Percentiles rank a stretch among this genome's conserved stretches.
phyloP scores from a whole-genome alignment of 352 stramenopile species.

The Phytopythium litorale region DNA sequence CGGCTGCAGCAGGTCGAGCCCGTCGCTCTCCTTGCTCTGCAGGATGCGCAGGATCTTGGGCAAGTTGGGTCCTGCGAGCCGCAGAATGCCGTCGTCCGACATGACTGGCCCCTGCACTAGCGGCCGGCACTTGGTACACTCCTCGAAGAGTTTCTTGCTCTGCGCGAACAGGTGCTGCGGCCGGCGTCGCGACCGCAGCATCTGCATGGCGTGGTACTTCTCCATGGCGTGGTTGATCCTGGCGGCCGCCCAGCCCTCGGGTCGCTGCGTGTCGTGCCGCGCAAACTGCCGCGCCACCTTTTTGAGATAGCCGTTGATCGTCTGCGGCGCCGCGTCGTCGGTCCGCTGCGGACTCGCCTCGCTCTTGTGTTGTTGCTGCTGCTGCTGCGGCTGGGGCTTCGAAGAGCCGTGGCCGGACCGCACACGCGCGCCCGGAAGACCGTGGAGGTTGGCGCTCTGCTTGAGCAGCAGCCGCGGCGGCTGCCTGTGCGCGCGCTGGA shows the following conservation, averaged over 20 bases:
- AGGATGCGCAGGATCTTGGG: constrained; percentile 61
- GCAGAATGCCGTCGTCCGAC: constrained; percentile 55
- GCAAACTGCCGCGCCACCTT: constrained; percentile 38
- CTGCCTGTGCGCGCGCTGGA: constrained; percentile 40
- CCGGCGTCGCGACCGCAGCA: constrained; percentile 31
- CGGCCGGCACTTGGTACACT: constrained; percentile 66
- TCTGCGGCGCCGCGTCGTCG: neutral
- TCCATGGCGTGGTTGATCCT: constrained; percentile 58
- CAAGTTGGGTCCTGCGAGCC: constrained; percentile 62
- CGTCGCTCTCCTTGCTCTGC: constrained; percentile 44
- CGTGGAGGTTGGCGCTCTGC: constrained; percentile 11
- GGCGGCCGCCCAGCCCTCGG: constrained; percentile 52
- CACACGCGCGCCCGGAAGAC: neutral
- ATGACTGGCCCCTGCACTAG: constrained; percentile 44
- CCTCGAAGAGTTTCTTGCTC: constrained; percentile 70
- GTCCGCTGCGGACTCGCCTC: neutral
- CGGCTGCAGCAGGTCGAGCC: constrained; percentile 58
- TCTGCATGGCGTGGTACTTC: constrained; percentile 46
- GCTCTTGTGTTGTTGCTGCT: neutral
- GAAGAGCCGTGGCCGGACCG: neutral
- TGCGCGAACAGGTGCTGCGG: constrained; percentile 48
- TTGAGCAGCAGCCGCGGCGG: constrained; percentile 40
- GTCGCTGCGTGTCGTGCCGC: constrained; percentile 21
- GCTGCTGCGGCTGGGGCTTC: neutral
- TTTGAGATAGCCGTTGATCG: constrained; percentile 26